Evolutionary conservation across 179 eudicot species (phyloP).

Genomic region (Silene noctiflora): DNA sequence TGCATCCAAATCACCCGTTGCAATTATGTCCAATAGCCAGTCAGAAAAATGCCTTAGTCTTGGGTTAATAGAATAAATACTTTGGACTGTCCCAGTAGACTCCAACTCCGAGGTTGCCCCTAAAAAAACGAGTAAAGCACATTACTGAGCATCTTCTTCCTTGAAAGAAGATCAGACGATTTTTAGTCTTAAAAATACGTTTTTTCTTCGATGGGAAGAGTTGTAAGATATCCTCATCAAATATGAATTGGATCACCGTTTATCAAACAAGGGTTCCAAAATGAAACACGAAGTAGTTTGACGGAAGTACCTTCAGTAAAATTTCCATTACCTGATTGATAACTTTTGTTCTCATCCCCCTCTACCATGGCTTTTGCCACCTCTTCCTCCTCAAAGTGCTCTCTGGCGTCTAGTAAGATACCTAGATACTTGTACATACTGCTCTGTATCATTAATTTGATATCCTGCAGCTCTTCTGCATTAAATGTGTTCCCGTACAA

Average conservation of each 20-base stretch:
- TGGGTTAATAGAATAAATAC: conserved; percentile 72
- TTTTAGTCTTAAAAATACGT: neutral
- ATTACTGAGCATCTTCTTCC: neutral
- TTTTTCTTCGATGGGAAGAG: too few species aligned
- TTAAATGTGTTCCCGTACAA: conserved; percentile 81
- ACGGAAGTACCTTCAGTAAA: too few species aligned
- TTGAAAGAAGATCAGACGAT: neutral
- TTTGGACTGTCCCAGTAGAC: conserved; percentile 38
- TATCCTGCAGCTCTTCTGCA: conserved; percentile 74
- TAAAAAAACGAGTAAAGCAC: conserved; percentile 26
- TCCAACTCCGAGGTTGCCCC: conserved; percentile 40
- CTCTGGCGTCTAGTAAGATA: conserved; percentile 89
- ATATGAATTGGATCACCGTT: neutral
- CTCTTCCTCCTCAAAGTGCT: conserved; percentile 92
- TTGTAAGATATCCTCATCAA: too few species aligned
- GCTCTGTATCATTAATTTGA: conserved; percentile 96
- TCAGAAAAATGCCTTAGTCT: conserved; percentile 93
- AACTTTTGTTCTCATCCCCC: conserved; percentile 26
- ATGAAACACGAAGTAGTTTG: too few species aligned
- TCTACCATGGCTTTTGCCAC: conserved; percentile 33
- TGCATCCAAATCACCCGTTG: conserved; percentile 95
- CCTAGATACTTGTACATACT: conserved; percentile 89
- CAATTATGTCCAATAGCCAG: conserved; percentile 95
- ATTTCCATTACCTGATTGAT: conserved; percentile 46
- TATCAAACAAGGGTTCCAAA: neutral